A percentile compares a stretch with the other conserved stretches of the same genome.
Conservation (phyloP, 139 green algal species). For the Eudorina sp. region DNA sequence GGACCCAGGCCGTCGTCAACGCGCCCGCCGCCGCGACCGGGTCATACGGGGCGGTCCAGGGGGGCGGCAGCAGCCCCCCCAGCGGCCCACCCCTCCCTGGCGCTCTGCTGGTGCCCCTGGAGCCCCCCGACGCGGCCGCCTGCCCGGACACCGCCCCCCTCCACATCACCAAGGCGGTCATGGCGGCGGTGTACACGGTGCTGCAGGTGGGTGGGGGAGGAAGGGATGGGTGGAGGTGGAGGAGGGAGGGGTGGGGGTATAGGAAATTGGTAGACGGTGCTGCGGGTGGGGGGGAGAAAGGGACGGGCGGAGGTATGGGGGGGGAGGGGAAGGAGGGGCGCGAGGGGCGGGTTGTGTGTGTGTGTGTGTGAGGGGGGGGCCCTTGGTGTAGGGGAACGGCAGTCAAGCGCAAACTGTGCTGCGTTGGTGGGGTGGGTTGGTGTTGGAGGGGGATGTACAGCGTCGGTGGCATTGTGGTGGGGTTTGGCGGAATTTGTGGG, state of each 20-base stretch:
- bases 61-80: background rate
- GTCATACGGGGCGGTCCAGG: no score
- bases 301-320: no score
- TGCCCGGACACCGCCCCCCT: conserved; percentile 57
- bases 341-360: no score
- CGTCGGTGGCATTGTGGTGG: background rate
- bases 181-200: conserved; percentile 59
- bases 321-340: no score
- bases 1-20: conserved; percentile 7
- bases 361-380: no score
- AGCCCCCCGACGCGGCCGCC: conserved; percentile 53
- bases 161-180: conserved; percentile 58
- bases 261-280: no score
- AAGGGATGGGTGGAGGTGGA: background rate
- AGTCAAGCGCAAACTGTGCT: no score
- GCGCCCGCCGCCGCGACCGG: background rate
- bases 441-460: no score
- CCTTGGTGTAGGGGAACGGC: no score
- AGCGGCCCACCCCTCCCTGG: background rate
- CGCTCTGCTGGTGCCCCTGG: conserved; percentile 43
- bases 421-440: no score
- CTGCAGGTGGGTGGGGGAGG: conserved; percentile 57
- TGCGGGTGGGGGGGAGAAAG: no score
- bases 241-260: no score
- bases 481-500: background rate